phyloP scores from a whole-genome alignment of 306 rosid species.

The Pyrus pyrifolia region DNA sequence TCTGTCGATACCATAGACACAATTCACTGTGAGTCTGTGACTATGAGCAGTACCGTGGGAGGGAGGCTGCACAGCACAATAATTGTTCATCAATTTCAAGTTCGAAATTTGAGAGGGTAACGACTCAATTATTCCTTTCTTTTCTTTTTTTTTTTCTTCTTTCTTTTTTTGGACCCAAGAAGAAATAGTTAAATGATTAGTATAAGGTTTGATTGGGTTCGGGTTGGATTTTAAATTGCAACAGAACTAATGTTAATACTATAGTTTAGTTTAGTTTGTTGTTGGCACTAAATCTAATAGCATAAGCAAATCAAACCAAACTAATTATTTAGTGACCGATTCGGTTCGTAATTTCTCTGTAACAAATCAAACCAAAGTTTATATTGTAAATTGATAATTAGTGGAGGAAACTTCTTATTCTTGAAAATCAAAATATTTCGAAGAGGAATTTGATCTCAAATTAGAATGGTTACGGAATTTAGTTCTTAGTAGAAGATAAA shows the following conservation, averaged over 20 bases:
- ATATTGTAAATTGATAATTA: neutral
- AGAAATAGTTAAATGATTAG: no score
- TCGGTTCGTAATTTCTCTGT: neutral
- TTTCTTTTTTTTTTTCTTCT: rapidly evolving
- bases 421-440: neutral
- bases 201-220: no score
- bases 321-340: no score
- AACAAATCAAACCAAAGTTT: neutral
- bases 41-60: neutral
- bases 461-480: no score
- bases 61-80: neutral
- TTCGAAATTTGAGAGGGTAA: neutral
- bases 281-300: no score
- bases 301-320: no score
- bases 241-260: no score
- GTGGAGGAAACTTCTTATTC: neutral
- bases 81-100: neutral
- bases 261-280: no score
- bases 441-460: neutral
- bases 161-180: no score
- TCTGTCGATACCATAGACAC: neutral
- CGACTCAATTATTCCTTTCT: neutral
- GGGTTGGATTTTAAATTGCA: no score
- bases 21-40: neutral
- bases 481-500: no score